Percentiles rank a stretch among this genome's conserved stretches.
phyloP scores from a whole-genome alignment of 2,329 filamentous ascomycete species.

The Bipolaris bicolor region DNA sequence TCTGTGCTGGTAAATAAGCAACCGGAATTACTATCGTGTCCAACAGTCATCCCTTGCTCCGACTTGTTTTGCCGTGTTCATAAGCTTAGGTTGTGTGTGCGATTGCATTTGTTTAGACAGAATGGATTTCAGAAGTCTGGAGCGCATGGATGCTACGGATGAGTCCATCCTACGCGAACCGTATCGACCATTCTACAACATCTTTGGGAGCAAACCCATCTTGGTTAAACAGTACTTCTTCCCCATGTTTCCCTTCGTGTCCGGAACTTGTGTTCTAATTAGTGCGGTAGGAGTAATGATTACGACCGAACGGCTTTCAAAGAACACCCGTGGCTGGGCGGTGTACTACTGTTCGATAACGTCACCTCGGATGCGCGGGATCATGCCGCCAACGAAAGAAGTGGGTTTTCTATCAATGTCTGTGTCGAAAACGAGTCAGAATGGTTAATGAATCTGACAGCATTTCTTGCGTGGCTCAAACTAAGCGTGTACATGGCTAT shows the following conservation, averaged over 20 bases:
- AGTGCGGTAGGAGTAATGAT: constrained; percentile 46
- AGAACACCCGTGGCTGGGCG: constrained; percentile 67
- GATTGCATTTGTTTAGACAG: not conserved
- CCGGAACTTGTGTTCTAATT: not conserved
- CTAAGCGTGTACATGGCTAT: constrained; percentile 90
- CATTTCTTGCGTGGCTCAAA: constrained; percentile 89
- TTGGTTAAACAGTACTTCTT: constrained; percentile 48
- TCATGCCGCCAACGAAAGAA: constrained; percentile 80
- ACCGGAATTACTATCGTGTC: not conserved
- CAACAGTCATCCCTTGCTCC: not conserved
- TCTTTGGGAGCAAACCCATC: constrained; percentile 57
- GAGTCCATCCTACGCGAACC: constrained; percentile 41
- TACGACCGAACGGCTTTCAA: constrained; percentile 59
- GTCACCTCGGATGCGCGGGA: constrained; percentile 76
- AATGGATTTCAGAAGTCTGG: constrained; percentile 45
- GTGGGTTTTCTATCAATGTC: constrained; percentile 36
- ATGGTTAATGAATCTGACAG: constrained; percentile 33
- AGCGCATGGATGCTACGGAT: constrained; percentile 37
- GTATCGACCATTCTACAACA: constrained; percentile 61
- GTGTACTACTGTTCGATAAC: constrained; percentile 75
- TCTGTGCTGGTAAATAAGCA: constrained; percentile 3
- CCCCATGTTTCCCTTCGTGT: not conserved
- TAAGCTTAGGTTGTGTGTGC: not conserved
- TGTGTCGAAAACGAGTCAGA: not conserved
- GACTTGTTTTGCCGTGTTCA: not conserved